phyloP scores from a whole-genome alignment of 495 filamentous ascomycete species.

The Friedmanniomyces simplex region DNA sequence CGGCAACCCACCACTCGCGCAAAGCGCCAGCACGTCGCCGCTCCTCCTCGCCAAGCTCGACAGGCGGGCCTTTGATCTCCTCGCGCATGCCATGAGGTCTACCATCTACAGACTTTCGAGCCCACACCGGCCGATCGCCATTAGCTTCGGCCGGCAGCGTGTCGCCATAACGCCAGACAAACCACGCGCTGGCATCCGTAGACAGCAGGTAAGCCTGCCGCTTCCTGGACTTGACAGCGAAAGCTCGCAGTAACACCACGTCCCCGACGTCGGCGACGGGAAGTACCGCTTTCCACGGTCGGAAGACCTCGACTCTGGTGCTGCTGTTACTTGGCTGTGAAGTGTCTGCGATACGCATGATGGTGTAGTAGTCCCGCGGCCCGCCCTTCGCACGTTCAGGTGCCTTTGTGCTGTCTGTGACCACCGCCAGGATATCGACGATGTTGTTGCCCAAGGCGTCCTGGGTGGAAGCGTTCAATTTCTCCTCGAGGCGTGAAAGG shows the following conservation, averaged over 20 bases:
- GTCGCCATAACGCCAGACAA: conserved; percentile 27
- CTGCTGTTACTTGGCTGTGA: conserved; percentile 8
- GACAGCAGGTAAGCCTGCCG: conserved; percentile 40
- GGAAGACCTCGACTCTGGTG: conserved; percentile 54
- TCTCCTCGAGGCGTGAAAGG: conserved; percentile 46
- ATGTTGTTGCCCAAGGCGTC: conserved; percentile 5
- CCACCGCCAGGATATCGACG: conserved; percentile 59
- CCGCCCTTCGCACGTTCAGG: conserved; percentile 54
- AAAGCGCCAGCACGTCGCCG: conserved; percentile 43
- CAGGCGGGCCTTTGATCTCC: conserved; percentile 49
- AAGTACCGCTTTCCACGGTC: conserved; percentile 59
- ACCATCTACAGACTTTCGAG: conserved; percentile 12
- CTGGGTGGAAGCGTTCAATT: conserved; percentile 26
- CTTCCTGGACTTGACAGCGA: conserved; percentile 52
- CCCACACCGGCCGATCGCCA: conserved; percentile 20
- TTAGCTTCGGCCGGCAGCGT: not conserved
- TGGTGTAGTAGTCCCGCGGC: conserved; percentile 58
- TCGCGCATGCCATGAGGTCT: conserved; percentile 29
- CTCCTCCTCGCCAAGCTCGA: conserved; percentile 54
- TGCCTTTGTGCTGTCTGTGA: conserved; percentile 43
- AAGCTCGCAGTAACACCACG: conserved; percentile 62
- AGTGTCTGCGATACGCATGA: conserved; percentile 58
- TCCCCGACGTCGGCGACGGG: conserved; percentile 64
- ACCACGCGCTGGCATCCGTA: conserved; percentile 31
- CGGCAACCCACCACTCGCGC: conserved; percentile 40